Percentiles rank a stretch among this genome's conserved stretches.
These are phyloP conservation scores for Leucoagaricus sp. DNA, from an alignment of 1,284 basidiomycete genomes.

Conservation along the genomic window DNA sequence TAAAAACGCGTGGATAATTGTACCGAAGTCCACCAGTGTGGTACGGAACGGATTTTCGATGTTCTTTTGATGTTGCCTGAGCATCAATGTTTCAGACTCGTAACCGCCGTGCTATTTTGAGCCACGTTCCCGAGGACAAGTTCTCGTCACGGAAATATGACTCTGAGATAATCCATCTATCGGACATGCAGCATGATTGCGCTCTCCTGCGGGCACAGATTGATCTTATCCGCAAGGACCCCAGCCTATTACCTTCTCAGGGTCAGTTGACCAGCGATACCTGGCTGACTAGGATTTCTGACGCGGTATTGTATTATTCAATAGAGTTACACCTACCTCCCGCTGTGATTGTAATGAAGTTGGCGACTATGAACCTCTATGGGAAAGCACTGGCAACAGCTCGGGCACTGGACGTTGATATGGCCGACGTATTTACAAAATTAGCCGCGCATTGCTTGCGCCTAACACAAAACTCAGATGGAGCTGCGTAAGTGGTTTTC, in stretches of 20 bases:
- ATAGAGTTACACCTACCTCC: constrained; percentile 69
- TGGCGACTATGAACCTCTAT: constrained; percentile 81
- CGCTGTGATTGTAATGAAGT: constrained; percentile 75
- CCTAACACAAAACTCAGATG: constrained; percentile 60
- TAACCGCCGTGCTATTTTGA: constrained; percentile 71
- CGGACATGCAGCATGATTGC: constrained; percentile 87
- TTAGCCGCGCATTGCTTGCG: constrained; percentile 82
- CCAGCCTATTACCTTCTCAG: constrained; percentile 37
- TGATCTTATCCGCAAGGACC: constrained; percentile 63
- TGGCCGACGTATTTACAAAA: constrained; percentile 82
- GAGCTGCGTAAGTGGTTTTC: constrained; percentile 47
- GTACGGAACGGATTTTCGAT: constrained; percentile 31
- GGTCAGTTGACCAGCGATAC: constrained; percentile 30
- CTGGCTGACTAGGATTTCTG: constrained; percentile 19
- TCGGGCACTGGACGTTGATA: constrained; percentile 78
- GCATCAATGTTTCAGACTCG: constrained; percentile 43
- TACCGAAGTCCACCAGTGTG: constrained; percentile 50
- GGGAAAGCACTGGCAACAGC: constrained; percentile 82
- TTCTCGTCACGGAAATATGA: constrained; percentile 62
- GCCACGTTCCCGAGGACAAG: constrained; percentile 78
- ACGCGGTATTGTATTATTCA: constrained; percentile 8
- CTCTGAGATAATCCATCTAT: constrained; percentile 78
- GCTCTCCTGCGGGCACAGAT: constrained; percentile 79
- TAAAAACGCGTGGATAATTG: constrained; percentile 83
- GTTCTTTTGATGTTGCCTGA: constrained; percentile 16